Base-by-base conservation (phyloP, 2,329 filamentous ascomycete species). In the Fusarium vanettenii region DNA sequence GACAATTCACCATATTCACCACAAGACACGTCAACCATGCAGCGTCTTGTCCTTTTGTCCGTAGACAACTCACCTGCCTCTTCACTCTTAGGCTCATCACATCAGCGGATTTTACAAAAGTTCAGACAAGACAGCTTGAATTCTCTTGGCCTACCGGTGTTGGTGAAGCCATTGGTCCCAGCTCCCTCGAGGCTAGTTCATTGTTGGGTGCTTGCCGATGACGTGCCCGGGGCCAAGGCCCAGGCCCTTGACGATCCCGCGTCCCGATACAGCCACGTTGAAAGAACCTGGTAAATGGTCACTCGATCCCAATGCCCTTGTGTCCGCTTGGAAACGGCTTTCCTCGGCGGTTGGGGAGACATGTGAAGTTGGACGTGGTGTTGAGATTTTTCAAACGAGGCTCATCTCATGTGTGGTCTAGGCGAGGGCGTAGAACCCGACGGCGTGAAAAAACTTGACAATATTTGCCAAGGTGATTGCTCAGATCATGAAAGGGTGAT, bases 201-300 rank as follows among this genome's bases (percentile, higher is more conserved):
- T 60, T 64, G 70, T 70, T 67, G 71, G 70, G 16, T 65, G 14
- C 41, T 29, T 20, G 56, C 70, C 70, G 71, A 73, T 73, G 71
- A 73, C 70, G 70, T 73, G 70, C 71, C 70, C 56, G 45, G 64
- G 25, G 65, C 66, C 66, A 61, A 67, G 68, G 70, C 22, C 59
- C 50, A 57, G 56, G n/a, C 56, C 52, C 29, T 52, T 20, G 63
- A 60, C 41, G 22, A 61, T 41, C 48, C 48, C 55, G 25, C 41
- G 14, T 50, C 18, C 50, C 16, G n/a, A 33, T 48, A 66, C 50
- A 52, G 48, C 61, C 61, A 57, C 61, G 18, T n/a, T 41, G 48
- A 29, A 5, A 33, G 33, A 33, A 41, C 41, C n/a, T 43, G 29
- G 48, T 18, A 20, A 52, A 14, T 27, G 67, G 33, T 37, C 41